Base-by-base conservation (phyloP, 208 protist species). In the Trypanosomatidae sp. region DNA sequence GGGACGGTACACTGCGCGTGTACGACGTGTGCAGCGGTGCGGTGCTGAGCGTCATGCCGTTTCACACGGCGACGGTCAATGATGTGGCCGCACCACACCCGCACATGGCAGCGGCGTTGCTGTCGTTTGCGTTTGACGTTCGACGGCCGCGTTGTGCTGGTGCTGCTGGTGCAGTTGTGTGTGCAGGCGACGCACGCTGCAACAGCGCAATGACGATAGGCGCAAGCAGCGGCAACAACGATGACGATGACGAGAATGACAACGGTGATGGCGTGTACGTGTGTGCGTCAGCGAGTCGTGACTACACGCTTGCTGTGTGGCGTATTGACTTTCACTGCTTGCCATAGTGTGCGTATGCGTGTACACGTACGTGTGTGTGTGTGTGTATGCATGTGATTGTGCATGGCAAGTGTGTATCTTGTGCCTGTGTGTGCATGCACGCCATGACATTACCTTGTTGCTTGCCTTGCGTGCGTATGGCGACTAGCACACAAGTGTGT, bases 1-100 rank as follows among this genome's bases (percentile, higher is more conserved):
- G 82, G 77, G 82, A 91, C 55, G 64, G 66, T 41, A 83, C 66
- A 7, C 35, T 87, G 41, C 76, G 82, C 24, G 64, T 85, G 8
- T 77, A 77, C 41, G 77, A 66, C 38, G 61, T 41, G 11, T 57
- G 56, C 15, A 61, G 67, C 19, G 78, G 72, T 0, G 45, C 56
- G 16, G 53, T 83, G 15, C 45, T 88, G 24, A 66, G 67, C 7
- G 71, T 86, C 16, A 50, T 90, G 33, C 66, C 65, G 21, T 71
- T 62, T 40, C 81, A 90, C 27, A 54, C 23, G 7, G 64, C 48
- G 1, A 57, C 66, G 22, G 66, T 90, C 2, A 76, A 90, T 32
- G 64, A 70, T 20, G 59, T 86, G 20, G 43, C 38, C 45, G 52
- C 27, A 48, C 63, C 63, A 38, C 57, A 25, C 37, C 51, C 23